phyloP scores from a whole-genome alignment of 2,329 filamentous ascomycete genomes.

The Westerdykella sp. region DNA sequence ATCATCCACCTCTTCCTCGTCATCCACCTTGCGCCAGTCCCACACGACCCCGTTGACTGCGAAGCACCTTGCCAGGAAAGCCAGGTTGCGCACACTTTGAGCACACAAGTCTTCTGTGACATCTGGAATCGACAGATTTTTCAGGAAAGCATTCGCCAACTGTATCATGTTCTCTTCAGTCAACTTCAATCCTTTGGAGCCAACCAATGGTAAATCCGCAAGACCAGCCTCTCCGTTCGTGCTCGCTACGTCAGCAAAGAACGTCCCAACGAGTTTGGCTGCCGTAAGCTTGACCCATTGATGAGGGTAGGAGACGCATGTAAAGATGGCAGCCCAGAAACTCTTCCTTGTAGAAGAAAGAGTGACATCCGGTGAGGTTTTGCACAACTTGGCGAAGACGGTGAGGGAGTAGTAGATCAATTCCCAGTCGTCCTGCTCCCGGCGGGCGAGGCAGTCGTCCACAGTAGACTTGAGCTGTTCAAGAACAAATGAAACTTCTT shows the following conservation, averaged over 20 bases:
- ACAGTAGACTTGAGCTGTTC: constrained; percentile 47
- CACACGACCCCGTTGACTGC: constrained; percentile 52
- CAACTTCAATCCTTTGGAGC: constrained; percentile 66
- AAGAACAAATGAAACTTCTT: constrained; percentile 59
- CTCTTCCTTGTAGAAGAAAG: constrained; percentile 54
- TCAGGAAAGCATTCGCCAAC: constrained; percentile 51
- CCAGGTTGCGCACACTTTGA: constrained; percentile 72
- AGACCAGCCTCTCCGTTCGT: constrained; percentile 52
- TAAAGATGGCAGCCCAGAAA: constrained; percentile 67
- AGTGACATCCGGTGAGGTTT: constrained; percentile 57
- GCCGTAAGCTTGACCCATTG: constrained; percentile 70
- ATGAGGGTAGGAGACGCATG: constrained; percentile 66
- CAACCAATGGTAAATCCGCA: constrained; percentile 55
- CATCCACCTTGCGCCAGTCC: constrained; percentile 41
- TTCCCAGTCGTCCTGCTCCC: constrained; percentile 59
- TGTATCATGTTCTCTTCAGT: constrained; percentile 57
- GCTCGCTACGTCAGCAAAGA: constrained; percentile 71
- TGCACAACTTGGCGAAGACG: constrained; percentile 60
- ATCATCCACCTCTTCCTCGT: constrained; percentile 37
- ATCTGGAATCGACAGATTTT: constrained; percentile 55
- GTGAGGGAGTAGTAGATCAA: constrained; percentile 68
- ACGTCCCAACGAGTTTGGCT: constrained; percentile 66
- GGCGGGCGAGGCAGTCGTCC: constrained; percentile 45
- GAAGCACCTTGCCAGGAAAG: constrained; percentile 68
- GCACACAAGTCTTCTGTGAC: constrained; percentile 69